Conservation (phyloP, 176 grass and related monocot species). For the Guadua angustifolia region DNA sequence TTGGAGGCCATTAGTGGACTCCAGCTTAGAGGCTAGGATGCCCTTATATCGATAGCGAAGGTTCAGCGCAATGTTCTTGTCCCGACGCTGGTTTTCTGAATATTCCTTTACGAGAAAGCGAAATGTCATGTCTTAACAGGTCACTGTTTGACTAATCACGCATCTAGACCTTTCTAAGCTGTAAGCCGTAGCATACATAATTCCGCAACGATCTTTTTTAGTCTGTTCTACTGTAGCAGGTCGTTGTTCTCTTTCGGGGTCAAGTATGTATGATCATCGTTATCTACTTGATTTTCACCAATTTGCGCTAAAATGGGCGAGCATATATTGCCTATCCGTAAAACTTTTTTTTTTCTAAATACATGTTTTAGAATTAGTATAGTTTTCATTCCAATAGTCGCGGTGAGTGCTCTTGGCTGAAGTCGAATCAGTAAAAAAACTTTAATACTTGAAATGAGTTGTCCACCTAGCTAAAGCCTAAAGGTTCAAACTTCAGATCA, state of each 20-base stretch:
- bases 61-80: slow-evolving; percentile 44
- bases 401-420: not conserved
- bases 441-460: not conserved
- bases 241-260: not conserved
- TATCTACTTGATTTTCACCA: not conserved
- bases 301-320: not conserved
- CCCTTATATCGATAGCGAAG: slow-evolving; percentile 39
- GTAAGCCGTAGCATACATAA: not conserved
- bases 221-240: not conserved
- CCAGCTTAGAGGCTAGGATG: no score
- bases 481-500: not conserved
- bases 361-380: not conserved
- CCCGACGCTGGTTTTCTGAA: slow-evolving; percentile 37
- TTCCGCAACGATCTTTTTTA: not conserved
- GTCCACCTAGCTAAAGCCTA: not conserved
- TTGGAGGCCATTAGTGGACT: no score
- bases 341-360: not conserved
- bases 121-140: not conserved
- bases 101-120: slow-evolving; percentile 43
- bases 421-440: not conserved
- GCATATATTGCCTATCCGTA: not conserved
- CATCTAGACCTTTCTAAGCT: not conserved
- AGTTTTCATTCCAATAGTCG: not conserved
- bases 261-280: not conserved
- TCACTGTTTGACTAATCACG: not conserved